Evolutionary conservation across 345 rosid species (phyloP).

Genomic region (Corchorus olitorius): DNA sequence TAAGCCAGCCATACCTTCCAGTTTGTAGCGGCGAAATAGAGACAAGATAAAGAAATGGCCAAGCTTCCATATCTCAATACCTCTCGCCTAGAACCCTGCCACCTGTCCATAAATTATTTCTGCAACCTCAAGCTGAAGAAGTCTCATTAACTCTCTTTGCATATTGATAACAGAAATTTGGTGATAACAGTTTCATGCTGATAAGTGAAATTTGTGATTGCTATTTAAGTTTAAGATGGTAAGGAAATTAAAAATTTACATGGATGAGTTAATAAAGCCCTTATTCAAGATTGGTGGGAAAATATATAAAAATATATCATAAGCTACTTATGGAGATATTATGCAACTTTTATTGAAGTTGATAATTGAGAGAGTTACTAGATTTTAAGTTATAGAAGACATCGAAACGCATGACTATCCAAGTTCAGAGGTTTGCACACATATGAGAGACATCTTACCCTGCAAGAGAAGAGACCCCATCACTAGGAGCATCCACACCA

Average conservation of each 20-base stretch:
- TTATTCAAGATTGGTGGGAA: not conserved
- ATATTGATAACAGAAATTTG: constrained; percentile 13
- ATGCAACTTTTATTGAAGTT: not conserved
- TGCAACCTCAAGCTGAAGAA: constrained; percentile 57
- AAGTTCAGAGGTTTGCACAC: constrained; percentile 8
- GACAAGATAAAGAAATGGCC: constrained; percentile 76
- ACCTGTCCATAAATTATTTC: constrained; percentile 89
- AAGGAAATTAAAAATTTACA: constrained; percentile 9
- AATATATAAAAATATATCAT: not conserved
- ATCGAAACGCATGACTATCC: not conserved
- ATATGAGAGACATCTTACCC: constrained; percentile 47
- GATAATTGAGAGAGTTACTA: not conserved
- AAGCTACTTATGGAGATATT: not conserved
- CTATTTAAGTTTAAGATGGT: constrained; percentile 3
- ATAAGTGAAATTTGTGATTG: not conserved
- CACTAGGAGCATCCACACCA: constrained; percentile 26
- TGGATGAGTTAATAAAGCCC: constrained; percentile 19
- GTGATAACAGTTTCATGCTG: constrained; percentile 9
- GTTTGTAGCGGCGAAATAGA: constrained; percentile 57
- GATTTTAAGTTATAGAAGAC: not conserved
- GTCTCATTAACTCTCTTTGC: constrained; percentile 16
- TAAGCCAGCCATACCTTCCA: constrained; percentile 63
- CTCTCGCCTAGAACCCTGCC: constrained; percentile 88
- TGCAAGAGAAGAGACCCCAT: constrained; percentile 32
- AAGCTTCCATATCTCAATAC: constrained; percentile 84